These are phyloP conservation scores for Tinospora cordifolia DNA, from an alignment of 164 flowering plant genomes.

Conservation along the genomic window DNA sequence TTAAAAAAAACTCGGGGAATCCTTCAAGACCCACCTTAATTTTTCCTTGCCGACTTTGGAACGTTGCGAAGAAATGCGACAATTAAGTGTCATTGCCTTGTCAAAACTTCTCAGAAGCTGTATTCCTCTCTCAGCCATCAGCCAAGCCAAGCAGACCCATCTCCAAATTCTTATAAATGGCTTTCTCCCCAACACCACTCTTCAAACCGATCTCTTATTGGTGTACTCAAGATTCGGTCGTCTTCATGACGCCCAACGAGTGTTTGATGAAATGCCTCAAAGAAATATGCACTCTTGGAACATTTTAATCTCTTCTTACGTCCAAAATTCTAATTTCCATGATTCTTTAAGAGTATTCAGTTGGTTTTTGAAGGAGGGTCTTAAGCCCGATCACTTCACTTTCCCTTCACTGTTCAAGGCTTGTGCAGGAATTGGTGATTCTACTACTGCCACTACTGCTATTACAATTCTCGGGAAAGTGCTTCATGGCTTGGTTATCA, in stretches of 20 bases:
- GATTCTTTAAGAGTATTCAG: slow-evolving; percentile 27
- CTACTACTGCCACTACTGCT: background rate
- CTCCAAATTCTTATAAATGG: slow-evolving; percentile 30
- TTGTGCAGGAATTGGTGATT: slow-evolving; percentile 25
- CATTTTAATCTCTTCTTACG: slow-evolving; percentile 38
- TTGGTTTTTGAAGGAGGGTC: slow-evolving; percentile 26
- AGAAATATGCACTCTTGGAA: slow-evolving; percentile 56
- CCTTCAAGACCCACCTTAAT: too few relatives aligned
- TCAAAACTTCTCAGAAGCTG: slow-evolving; percentile 34
- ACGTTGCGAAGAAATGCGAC: slow-evolving; percentile 13
- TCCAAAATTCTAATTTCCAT: slow-evolving; percentile 18
- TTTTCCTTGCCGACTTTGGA: too few relatives aligned
- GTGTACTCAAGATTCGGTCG: slow-evolving; percentile 30
- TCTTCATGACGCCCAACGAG: slow-evolving; percentile 28
- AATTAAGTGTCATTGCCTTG: slow-evolving; percentile 11
- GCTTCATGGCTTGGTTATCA: slow-evolving; percentile 37
- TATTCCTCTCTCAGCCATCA: slow-evolving; percentile 19
- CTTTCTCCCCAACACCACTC: slow-evolving; percentile 30
- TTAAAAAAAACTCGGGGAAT: too few relatives aligned
- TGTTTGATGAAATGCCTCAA: slow-evolving; percentile 38
- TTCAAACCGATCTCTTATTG: slow-evolving; percentile 44
- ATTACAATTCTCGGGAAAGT: slow-evolving; percentile 15
- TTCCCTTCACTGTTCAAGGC: slow-evolving; percentile 41
- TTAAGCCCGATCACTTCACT: slow-evolving; percentile 44
- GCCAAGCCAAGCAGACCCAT: slow-evolving; percentile 37